Base-by-base conservation (phyloP, 2,329 filamentous ascomycete genomes). In the Leptographium galeiforme region DNA sequence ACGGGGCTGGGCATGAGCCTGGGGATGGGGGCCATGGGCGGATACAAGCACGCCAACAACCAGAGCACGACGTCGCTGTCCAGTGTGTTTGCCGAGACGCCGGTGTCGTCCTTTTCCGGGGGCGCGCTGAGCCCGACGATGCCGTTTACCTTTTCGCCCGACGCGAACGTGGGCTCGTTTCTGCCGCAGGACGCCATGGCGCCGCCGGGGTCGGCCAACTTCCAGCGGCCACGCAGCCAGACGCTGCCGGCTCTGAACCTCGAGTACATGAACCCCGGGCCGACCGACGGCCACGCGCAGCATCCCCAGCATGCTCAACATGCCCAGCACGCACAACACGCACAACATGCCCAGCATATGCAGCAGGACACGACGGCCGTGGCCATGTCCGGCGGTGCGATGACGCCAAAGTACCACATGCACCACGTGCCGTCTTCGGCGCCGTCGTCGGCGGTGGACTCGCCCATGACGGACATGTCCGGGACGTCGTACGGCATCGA, bases 181-280 rank as follows among this genome's bases (percentile, higher is more conserved):
- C 61, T 71, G 30, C 55, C 65, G 0, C 58, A 68, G 44, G 73
- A 76, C 43, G 66, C 67, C 34, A 64, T 67, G 39, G 60, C 70
- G 10, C 66, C 66, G 6, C 63, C 63, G 6, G 70, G 64, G 36
- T 63, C 62, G 54, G 70, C 72, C 52, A 80, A 79, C 61, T 81
- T 84, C 59, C 84, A 85, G 61, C 78, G 88, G 53, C 87, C 87
- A n/a, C 78, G 89, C 62, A 93, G 87, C 65, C 89, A 94, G 66
- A 95, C 89, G 0, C 89, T 95, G 58, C 88, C 89, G 1, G 81
- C 84, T 46, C 71, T 88, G 44, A 81, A 81, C 53, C 72, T 85
- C 46, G 83, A 78, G 54, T 78, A 74, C 55, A 67, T 75, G 59
- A 75, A 73, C 59, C 74, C 75, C 54, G 57, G 63, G 18, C 67